These are phyloP conservation scores for Leccinum fallax DNA, from an alignment of 1,284 basidiomycete genomes.

Conservation along the genomic window DNA sequence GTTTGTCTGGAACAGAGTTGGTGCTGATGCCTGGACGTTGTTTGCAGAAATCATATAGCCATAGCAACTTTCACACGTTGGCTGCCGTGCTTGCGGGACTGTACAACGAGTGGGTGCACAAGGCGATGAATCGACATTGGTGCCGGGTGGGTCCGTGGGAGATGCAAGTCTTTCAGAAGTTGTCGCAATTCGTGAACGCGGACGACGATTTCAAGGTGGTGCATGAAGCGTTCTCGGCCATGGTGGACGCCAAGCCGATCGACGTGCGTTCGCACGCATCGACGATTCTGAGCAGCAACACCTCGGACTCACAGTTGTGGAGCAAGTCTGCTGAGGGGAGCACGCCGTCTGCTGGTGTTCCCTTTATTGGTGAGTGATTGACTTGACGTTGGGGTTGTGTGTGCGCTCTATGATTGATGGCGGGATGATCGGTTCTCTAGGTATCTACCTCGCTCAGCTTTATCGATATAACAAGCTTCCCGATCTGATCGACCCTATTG, in stretches of 20 bases:
- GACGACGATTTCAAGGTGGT: conserved; percentile 67
- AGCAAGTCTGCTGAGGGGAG: conserved; percentile 51
- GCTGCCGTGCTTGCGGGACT: conserved; percentile 86
- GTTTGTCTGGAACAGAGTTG: background rate
- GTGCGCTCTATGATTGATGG: background rate
- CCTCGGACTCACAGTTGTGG: conserved; percentile 39
- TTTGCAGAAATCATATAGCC: conserved; percentile 76
- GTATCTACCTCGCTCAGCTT: conserved; percentile 78
- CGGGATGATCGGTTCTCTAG: conserved; percentile 40
- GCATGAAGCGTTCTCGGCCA: conserved; percentile 62
- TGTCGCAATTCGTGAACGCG: no score
- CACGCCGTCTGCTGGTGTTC: conserved; percentile 60
- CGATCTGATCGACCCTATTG: conserved; percentile 81
- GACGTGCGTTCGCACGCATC: conserved; percentile 51
- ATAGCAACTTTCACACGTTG: conserved; percentile 81
- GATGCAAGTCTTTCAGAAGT: no score
- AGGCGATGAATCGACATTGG: conserved; percentile 66
- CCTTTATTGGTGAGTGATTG: conserved; percentile 68
- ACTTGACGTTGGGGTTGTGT: background rate
- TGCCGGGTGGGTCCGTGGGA: conserved; percentile 55
- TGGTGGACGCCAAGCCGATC: conserved; percentile 64
- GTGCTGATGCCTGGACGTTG: conserved; percentile 9
- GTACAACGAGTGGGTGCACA: conserved; percentile 69
- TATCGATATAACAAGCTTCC: conserved; percentile 63
- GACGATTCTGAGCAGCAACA: conserved; percentile 50